A percentile compares a stretch with the other conserved stretches of the same genome.
Conservation (phyloP, 495 filamentous ascomycete species). For the Penicillium bialowiezense region DNA sequence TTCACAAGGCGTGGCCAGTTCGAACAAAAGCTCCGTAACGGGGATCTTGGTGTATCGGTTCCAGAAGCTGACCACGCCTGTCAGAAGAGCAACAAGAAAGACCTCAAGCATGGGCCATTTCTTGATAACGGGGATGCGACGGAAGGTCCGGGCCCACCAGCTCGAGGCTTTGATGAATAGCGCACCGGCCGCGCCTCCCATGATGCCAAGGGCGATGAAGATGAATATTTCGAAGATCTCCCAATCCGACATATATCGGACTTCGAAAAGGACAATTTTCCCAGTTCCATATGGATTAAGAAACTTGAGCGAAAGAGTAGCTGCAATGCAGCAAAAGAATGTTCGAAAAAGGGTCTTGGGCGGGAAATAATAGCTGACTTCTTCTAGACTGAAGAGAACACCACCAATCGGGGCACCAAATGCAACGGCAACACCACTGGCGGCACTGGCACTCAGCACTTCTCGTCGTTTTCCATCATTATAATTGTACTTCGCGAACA, state of each 20-base stretch:
- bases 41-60: conserved; percentile 85
- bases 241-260: conserved; percentile 92
- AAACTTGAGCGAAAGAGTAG: conserved; percentile 87
- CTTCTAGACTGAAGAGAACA: conserved; percentile 90
- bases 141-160: conserved; percentile 85
- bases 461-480: conserved; percentile 93
- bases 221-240: conserved; percentile 83
- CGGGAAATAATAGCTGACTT: conserved; percentile 96
- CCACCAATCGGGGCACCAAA: conserved; percentile 93
- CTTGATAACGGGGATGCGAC: conserved; percentile 77
- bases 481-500: conserved; percentile 89
- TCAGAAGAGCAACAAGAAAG: conserved; percentile 78
- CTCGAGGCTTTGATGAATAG: conserved; percentile 95
- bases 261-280: conserved; percentile 95
- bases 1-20: conserved; percentile 84
- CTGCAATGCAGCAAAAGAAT: conserved; percentile 96
- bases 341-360: conserved; percentile 98
- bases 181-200: conserved; percentile 82
- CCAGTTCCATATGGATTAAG: conserved; percentile 93
- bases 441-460: conserved; percentile 87
- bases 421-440: conserved; percentile 89
- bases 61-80: conserved; percentile 87
- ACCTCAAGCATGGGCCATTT: conserved; percentile 84
- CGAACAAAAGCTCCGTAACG: conserved; percentile 86
- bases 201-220: conserved; percentile 79